A percentile compares a stretch with the other conserved stretches of the same genome.
These are phyloP conservation scores for Drosera capensis DNA, from an alignment of 148 eudicot species.

Conservation along the genomic window DNA sequence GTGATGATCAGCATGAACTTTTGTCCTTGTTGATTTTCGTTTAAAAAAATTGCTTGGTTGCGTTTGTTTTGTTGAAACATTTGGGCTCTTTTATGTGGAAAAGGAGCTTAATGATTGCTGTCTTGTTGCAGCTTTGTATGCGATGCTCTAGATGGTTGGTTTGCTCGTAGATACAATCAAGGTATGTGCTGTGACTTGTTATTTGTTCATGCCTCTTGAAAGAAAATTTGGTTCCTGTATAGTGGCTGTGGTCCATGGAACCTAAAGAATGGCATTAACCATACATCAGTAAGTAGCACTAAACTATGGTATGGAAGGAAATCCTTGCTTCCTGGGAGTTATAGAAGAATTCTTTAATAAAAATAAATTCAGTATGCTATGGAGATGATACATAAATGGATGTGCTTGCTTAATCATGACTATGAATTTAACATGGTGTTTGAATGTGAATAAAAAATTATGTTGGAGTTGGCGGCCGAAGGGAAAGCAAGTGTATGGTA, in stretches of 20 bases:
- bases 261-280: no score
- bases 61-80: neutral
- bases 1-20: neutral
- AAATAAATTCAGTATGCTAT: neutral
- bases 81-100: neutral
- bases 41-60: neutral
- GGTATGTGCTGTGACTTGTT: constrained; percentile 21
- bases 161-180: constrained; percentile 95
- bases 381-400: neutral
- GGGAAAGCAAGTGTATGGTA: no score
- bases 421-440: neutral
- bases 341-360: neutral
- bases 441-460: no score
- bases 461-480: no score
- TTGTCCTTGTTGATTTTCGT: constrained; percentile 3
- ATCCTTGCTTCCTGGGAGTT: no score
- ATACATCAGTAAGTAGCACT: no score
- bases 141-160: constrained; percentile 96
- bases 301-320: no score
- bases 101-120: constrained; percentile 5
- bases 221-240: no score
- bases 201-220: no score
- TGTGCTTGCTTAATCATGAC: neutral
- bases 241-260: no score
- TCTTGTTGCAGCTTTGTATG: constrained; percentile 60